These are phyloP conservation scores for Pleurotus giganteus DNA, from an alignment of 768 basidiomycete species.

Conservation along the genomic window DNA sequence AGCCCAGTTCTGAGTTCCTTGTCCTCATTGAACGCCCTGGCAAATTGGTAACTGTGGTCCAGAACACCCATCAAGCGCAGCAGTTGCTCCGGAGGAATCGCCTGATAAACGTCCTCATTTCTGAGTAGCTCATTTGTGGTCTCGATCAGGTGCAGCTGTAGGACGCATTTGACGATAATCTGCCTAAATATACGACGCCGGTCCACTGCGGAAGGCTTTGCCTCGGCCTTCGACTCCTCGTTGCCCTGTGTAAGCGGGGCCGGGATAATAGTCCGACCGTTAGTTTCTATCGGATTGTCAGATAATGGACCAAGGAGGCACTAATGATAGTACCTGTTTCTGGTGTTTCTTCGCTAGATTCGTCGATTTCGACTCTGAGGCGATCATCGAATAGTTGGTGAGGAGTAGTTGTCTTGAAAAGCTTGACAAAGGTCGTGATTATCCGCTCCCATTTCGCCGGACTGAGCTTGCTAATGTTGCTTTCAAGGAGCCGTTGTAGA, in stretches of 20 bases:
- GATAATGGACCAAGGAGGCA: background rate
- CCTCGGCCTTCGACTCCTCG: conserved; percentile 45
- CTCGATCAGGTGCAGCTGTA: conserved; percentile 94
- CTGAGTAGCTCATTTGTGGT: conserved; percentile 94
- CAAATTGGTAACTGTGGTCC: conserved; percentile 97
- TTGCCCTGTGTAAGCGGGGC: conserved; percentile 83
- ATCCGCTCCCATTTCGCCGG: conserved; percentile 87
- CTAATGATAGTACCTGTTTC: conserved; percentile 36
- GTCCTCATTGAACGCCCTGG: conserved; percentile 96
- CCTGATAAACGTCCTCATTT: conserved; percentile 87
- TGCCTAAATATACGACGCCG: conserved; percentile 92
- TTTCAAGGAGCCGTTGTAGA: conserved; percentile 92
- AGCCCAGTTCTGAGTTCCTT: conserved; percentile 94
- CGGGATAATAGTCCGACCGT: conserved; percentile 71
- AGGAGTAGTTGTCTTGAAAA: conserved; percentile 98
- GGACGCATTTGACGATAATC: conserved; percentile 99
- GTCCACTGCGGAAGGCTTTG: conserved; percentile 58
- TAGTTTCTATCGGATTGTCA: conserved; percentile 43
- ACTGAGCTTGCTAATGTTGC: conserved; percentile 85
- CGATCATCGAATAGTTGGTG: conserved; percentile 95
- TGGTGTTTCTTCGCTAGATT: conserved; percentile 46
- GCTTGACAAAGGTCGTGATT: conserved; percentile 86
- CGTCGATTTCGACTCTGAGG: conserved; percentile 82
- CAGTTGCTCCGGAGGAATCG: conserved; percentile 92
- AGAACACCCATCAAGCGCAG: conserved; percentile 93